These are phyloP conservation scores for Saitoella complicata DNA, from an alignment of 805 yeast species.

Conservation along the genomic window DNA sequence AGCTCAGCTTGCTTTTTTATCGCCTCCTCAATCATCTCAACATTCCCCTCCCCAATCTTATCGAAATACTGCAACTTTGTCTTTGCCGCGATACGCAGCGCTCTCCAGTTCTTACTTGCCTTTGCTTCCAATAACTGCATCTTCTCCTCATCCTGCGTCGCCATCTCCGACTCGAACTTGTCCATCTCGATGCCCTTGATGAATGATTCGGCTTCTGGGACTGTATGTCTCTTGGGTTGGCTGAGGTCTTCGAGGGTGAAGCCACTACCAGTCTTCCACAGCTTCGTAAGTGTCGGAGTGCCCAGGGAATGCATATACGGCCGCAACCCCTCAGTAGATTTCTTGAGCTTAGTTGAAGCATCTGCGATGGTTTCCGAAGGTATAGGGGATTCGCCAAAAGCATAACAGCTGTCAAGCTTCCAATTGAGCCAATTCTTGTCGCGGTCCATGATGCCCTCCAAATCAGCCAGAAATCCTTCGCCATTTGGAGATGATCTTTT, in stretches of 20 bases:
- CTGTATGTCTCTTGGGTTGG: background rate
- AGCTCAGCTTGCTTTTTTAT: background rate
- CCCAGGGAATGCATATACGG: constrained; percentile 2
- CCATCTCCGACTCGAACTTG: background rate
- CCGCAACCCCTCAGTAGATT: background rate
- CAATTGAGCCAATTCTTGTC: constrained; percentile 21
- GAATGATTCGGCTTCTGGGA: background rate
- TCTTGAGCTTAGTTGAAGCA: background rate
- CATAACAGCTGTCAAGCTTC: constrained; percentile 12
- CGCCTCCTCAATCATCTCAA: background rate
- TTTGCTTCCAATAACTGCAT: background rate
- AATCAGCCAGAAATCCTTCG: constrained; percentile 9
- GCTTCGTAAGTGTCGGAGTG: constrained; percentile 4
- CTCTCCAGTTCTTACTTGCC: background rate
- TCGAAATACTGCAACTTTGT: background rate
- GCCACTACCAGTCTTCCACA: constrained; percentile 4
- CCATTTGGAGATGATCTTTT: background rate
- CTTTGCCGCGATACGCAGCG: background rate
- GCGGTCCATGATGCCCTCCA: constrained; percentile 11
- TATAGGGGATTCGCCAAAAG: background rate
- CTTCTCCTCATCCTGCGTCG: background rate
- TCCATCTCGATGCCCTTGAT: background rate
- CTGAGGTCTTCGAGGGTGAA: background rate
- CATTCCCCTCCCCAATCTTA: background rate
- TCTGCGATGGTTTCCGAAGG: background rate